Evolutionary conservation across 257 asterid species (phyloP).

Genomic region (Solanum microdontum): DNA sequence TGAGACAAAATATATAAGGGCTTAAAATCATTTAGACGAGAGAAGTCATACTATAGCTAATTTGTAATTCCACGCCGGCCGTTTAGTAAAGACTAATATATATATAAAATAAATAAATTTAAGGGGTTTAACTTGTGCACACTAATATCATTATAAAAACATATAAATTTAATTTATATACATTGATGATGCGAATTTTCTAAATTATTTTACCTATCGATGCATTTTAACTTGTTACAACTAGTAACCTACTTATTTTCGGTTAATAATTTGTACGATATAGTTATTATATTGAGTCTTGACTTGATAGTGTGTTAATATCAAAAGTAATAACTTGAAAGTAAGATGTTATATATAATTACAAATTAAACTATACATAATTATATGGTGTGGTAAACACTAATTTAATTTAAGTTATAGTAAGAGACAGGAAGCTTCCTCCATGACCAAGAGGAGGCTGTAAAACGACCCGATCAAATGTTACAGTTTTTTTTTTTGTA

Average conservation of each 20-base stretch:
- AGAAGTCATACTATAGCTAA: neutral
- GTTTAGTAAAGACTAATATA: neutral
- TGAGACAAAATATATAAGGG: neutral
- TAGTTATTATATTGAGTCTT: neutral
- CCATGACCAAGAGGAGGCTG: neutral
- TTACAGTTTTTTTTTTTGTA: slow-evolving; percentile 10
- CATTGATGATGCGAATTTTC: neutral
- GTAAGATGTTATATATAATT: neutral
- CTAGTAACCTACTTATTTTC: neutral
- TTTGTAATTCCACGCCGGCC: neutral
- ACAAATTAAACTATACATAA: neutral
- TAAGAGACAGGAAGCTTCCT: slow-evolving; percentile 20
- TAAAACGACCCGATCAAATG: neutral
- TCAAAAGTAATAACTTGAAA: neutral
- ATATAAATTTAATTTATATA: neutral
- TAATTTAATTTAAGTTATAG: neutral
- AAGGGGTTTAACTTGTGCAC: neutral
- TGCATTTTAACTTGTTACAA: neutral
- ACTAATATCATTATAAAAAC: neutral
- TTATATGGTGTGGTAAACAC: neutral
- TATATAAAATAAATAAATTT: neutral
- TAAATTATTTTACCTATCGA: neutral
- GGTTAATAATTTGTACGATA: neutral
- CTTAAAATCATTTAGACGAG: neutral
- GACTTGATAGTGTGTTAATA: neutral